A percentile compares a stretch with the other conserved stretches of the same genome.
Conservation (phyloP, 805 yeast species). For the Candida maris region DNA sequence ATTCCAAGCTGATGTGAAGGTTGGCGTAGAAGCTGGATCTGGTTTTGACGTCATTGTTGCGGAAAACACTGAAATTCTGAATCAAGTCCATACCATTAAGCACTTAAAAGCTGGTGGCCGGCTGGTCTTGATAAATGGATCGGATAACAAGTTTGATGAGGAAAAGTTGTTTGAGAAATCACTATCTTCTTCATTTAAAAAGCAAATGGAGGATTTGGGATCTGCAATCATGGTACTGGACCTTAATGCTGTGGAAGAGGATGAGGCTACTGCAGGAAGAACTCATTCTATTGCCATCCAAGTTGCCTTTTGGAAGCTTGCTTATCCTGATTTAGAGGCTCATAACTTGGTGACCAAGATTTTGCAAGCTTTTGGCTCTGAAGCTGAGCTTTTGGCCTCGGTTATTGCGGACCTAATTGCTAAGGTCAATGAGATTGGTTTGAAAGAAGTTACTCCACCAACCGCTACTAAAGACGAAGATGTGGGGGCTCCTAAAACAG, state of each 20-base stretch:
- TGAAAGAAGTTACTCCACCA: constrained; percentile 36
- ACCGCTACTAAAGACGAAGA: constrained; percentile 29
- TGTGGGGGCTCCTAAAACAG: neutral
- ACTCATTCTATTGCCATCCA: constrained; percentile 72
- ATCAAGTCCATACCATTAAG: constrained; percentile 58
- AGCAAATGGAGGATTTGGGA: constrained; percentile 48
- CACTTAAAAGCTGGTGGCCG: constrained; percentile 55
- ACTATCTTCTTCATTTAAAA: constrained; percentile 53
- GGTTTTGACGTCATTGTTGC: constrained; percentile 63
- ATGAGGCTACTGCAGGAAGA: constrained; percentile 72
- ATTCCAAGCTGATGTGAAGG: constrained; percentile 59
- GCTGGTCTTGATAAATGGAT: constrained; percentile 41
- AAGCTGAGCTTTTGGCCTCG: constrained; percentile 73
- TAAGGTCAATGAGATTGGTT: constrained; percentile 46
- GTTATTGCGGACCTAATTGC: constrained; percentile 65
- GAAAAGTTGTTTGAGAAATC: constrained; percentile 46
- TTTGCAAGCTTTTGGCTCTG: constrained; percentile 76
- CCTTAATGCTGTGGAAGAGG: constrained; percentile 57
- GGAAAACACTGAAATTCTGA: constrained; percentile 54
- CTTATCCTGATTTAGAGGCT: constrained; percentile 54
- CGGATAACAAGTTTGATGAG: constrained; percentile 38
- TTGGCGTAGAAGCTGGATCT: constrained; percentile 39
- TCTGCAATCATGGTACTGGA: constrained; percentile 58
- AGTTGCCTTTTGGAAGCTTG: constrained; percentile 73
- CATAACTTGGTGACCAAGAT: constrained; percentile 72